Base-by-base conservation (phyloP, 2,329 filamentous ascomycete genomes). In the Ophiostoma ips region DNA sequence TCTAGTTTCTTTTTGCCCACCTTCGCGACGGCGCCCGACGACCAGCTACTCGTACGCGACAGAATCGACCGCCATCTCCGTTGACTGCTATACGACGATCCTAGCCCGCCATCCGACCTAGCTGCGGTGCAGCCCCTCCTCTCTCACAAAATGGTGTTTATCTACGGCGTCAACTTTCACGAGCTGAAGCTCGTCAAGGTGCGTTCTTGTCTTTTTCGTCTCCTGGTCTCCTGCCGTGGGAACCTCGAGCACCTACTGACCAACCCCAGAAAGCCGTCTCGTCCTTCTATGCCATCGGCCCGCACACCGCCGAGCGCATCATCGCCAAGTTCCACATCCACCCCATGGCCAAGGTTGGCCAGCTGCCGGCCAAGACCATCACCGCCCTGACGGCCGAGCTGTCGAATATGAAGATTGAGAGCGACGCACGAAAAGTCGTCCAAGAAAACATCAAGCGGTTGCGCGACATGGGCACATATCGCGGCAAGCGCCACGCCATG, bases 371-470 rank as follows among this genome's bases (percentile, higher is more conserved):
- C 53, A 81, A 84, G 63, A 89, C 87, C 53, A 71, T 95, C 58
- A 82, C 87, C 48, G 83, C 84, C 49, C 72, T 98, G 53, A 92
- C 84, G 19, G 84, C 84, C 47, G 87, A 94, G 61, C 72, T 98
- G 37, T 86, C 87, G 15, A 82, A 81, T 50, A 89, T 98, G 87
- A 94, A 84, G 53, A 87, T 96, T 60, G 92, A 95, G 66, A 94
- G 84, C 65, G 89, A 96, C 60, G 73, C 94, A 56, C 73, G 80
- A 60, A 77, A 84, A 62, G 70, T 86, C 52, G 68, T 95, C 35
- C 75, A 83, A 60, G 87, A 95, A 46, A 92, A 96, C 61, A 94
- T 98, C 58, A 74, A 74, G 63, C 73, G 90, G 53, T 61, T 98
- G 65, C 86, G 84, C 63, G 89, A 95, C 60, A 95, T 95, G 71